A percentile compares a stretch with the other conserved stretches of the same genome.
phyloP scores from a whole-genome alignment of 176 grass and related monocot genomes.

The Ananas comosus region DNA sequence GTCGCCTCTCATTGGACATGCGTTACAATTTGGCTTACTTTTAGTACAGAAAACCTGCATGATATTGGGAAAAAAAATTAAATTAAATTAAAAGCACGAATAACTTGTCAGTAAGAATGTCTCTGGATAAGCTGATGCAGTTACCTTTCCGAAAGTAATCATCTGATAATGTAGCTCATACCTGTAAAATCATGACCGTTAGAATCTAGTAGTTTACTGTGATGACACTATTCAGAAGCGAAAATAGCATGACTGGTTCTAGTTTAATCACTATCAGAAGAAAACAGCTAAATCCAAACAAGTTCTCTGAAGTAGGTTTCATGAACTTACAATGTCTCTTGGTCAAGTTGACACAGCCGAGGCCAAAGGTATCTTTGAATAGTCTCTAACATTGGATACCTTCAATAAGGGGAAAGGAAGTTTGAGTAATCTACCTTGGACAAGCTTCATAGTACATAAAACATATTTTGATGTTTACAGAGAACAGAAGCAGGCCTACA shows the following conservation, averaged over 20 bases:
- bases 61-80: background rate
- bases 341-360: constrained; percentile 90
- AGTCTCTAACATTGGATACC: constrained; percentile 75
- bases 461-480: constrained; percentile 8
- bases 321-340: constrained; percentile 76
- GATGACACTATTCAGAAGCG: background rate
- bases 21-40: constrained; percentile 92
- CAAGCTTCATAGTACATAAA: constrained; percentile 10
- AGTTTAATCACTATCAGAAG: background rate
- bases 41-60: constrained; percentile 97
- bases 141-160: constrained; percentile 99
- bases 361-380: constrained; percentile 98
- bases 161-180: constrained; percentile 99
- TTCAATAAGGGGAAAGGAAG: constrained; percentile 34
- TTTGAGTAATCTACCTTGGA: constrained; percentile 11
- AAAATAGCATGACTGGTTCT: background rate
- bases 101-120: background rate
- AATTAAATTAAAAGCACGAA: background rate
- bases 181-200: constrained; percentile 32
- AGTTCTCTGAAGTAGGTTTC: constrained; percentile 10
- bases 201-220: background rate
- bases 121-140: background rate
- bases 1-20: constrained; percentile 88
- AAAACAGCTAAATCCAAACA: background rate
- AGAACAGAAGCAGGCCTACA: constrained; percentile 45